Base-by-base conservation (phyloP, 1,139 yeast species). In the Yamadazyma siamensis region DNA sequence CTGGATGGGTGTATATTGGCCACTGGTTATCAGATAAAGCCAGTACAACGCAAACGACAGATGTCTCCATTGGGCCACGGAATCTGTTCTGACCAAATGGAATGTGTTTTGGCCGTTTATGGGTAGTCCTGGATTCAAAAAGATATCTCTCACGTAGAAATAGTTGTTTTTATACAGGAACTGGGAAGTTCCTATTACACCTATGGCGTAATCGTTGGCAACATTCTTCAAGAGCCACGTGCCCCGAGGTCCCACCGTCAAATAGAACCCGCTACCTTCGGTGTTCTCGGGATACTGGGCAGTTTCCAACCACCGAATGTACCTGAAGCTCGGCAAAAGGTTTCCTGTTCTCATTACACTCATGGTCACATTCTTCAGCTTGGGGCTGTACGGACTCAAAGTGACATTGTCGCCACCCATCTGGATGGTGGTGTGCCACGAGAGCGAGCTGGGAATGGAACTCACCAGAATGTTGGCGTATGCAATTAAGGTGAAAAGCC, bases 11-110 rank as follows among this genome's bases (percentile, higher is more conserved):
- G 34, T 45, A 27, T 40, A 54, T 11, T 47, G 46, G 5, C 39
- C 33, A 2, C 48, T 43, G 4, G 34, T 28, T 9, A 59, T 55
- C 17, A 45, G 40, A 27, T 38, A 61, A 5, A 65, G 32, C 74
- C 74, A 68, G 44, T 59, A 67, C 8, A 65, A 33, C 0, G 70
- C 65, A 38, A 59, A 58, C 11, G 55, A 42, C 52, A 65, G 66
- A 32, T 65, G 68, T 37, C 75, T 52, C 72, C 73, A 59, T 40
- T 65, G 71, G 2, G 30, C 26, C 3, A 52, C 33, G 16, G 27
- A 38, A 35, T 66, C 67, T 2, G 71, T 52, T 2, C 46, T 47
- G 8, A 65, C 52, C 12, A 77, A 44, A 38, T 66, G 73, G 30
- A 43, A 40, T 11, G 49, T 48, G 3, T 36, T 29, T 4, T 33